Evolutionary conservation across 2,329 filamentous ascomycete species (phyloP).

Genomic region (Colletotrichum cereale): DNA sequence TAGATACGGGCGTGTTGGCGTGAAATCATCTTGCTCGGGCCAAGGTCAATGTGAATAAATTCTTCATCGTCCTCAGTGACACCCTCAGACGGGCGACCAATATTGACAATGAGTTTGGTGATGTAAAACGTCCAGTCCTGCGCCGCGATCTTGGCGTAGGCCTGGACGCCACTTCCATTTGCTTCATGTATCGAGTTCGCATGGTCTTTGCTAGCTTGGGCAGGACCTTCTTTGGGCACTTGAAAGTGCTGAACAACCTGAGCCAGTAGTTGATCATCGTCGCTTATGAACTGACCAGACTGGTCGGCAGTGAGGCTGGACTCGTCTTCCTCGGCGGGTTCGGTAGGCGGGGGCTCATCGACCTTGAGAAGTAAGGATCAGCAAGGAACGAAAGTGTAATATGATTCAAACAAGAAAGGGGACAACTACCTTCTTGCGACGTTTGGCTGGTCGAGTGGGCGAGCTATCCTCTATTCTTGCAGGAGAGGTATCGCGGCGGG

Average conservation of each 20-base stretch:
- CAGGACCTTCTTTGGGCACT: conserved; percentile 56
- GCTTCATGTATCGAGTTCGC: conserved; percentile 74
- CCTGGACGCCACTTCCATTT: conserved; percentile 73
- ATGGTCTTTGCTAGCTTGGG: conserved; percentile 73
- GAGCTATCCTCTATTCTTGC: conserved; percentile 63
- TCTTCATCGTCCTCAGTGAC: conserved; percentile 60
- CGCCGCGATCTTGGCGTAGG: conserved; percentile 86
- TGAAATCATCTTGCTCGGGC: conserved; percentile 85
- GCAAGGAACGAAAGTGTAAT: conserved; percentile 3
- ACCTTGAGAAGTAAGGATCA: conserved; percentile 47
- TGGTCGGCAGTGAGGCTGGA: conserved; percentile 58
- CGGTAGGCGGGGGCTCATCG: conserved; percentile 53
- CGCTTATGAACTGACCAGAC: conserved; percentile 54
- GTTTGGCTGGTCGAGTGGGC: conserved; percentile 72
- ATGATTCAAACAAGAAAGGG: conserved; percentile 19
- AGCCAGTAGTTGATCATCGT: conserved; percentile 68
- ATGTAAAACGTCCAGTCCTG: conserved; percentile 89
- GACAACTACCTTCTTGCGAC: conserved; percentile 69
- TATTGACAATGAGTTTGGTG: conserved; percentile 79
- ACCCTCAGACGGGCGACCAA: conserved; percentile 76
- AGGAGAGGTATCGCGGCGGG: conserved; percentile 53
- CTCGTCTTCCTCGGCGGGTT: conserved; percentile 60
- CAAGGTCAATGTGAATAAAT: conserved; percentile 86
- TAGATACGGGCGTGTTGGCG: conserved; percentile 81
- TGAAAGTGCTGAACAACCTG: conserved; percentile 66